Conservation (phyloP, 2,329 filamentous ascomycete species). For the Alternaria brassicicola region DNA sequence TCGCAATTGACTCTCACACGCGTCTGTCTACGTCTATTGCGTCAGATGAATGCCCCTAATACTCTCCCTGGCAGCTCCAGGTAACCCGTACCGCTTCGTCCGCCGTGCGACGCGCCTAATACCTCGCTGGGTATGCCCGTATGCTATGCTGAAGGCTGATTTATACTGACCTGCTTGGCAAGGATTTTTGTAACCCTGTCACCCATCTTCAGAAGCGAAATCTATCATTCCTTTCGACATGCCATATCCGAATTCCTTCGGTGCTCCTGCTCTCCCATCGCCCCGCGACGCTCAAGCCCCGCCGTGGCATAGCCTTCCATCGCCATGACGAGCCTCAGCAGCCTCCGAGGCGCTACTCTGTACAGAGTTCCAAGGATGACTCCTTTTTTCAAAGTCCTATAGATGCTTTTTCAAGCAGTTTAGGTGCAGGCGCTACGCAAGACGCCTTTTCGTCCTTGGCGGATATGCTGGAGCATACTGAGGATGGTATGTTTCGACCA, state of each 20-base stretch:
- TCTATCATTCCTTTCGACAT: background rate
- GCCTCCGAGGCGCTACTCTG: constrained; percentile 1
- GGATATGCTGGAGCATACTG: background rate
- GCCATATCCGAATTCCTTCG: background rate
- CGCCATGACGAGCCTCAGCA: constrained; percentile 9
- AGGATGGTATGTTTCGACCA: constrained; percentile 11
- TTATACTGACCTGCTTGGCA: constrained; percentile 1
- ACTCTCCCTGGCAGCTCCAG: constrained; percentile 39
- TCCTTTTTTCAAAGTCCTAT: background rate
- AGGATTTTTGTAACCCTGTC: background rate
- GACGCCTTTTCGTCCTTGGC: background rate
- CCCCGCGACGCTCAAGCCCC: background rate
- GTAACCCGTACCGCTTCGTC: constrained; percentile 37
- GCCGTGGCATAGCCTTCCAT: background rate
- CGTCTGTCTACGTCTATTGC: constrained; percentile 9
- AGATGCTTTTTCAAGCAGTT: background rate
- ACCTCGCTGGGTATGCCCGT: constrained; percentile 20
- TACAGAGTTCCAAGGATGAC: background rate
- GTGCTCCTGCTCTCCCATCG: background rate
- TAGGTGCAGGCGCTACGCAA: background rate
- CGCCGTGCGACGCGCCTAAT: constrained; percentile 21
- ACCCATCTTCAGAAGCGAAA: background rate
- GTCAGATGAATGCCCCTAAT: constrained; percentile 49
- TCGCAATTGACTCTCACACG: constrained; percentile 24
- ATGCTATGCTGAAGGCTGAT: background rate